A percentile compares a stretch with the other conserved stretches of the same genome.
Evolutionary conservation across 1,139 yeast species (phyloP).

Genomic region (Meyerozyma sp.): DNA sequence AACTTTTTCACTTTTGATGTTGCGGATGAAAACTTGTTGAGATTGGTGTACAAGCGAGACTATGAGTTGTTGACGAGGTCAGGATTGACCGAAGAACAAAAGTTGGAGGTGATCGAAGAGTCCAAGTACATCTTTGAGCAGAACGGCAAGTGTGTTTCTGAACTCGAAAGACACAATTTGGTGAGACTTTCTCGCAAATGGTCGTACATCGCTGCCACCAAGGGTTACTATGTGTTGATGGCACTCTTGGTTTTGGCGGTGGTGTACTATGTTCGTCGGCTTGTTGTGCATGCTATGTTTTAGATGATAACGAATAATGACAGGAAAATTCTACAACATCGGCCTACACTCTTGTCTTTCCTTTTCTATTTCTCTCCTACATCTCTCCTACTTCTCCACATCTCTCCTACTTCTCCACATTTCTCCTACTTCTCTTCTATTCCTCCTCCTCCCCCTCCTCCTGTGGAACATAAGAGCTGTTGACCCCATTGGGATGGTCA

Average conservation of each 20-base stretch:
- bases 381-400: neutral
- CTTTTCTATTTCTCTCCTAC: no score
- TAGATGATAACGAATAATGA: neutral
- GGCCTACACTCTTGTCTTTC: no score
- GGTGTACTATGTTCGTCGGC: slow-evolving; percentile 23
- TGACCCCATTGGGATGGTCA: slow-evolving; percentile 40
- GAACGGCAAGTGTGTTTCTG: slow-evolving; percentile 55
- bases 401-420: neutral
- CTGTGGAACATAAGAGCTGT: slow-evolving; percentile 26
- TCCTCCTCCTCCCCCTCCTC: slow-evolving; percentile 13
- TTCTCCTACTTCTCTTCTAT: neutral
- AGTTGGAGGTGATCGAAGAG: slow-evolving; percentile 64
- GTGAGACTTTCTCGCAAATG: slow-evolving; percentile 50
- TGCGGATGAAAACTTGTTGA: slow-evolving; percentile 60
- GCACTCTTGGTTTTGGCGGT: slow-evolving; percentile 17
- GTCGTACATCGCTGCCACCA: slow-evolving; percentile 50
- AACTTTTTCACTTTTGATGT: slow-evolving; percentile 70
- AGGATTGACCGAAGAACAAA: slow-evolving; percentile 61
- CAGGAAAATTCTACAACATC: no score
- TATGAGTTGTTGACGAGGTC: slow-evolving; percentile 74
- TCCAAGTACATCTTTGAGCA: slow-evolving; percentile 61
- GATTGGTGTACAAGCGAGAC: slow-evolving; percentile 65
- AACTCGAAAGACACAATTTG: slow-evolving; percentile 62
- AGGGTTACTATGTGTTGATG: slow-evolving; percentile 39
- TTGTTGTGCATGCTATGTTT: slow-evolving; percentile 7